phyloP scores from a whole-genome alignment of 345 rosid genomes.

The Ailanthus altissimus region DNA sequence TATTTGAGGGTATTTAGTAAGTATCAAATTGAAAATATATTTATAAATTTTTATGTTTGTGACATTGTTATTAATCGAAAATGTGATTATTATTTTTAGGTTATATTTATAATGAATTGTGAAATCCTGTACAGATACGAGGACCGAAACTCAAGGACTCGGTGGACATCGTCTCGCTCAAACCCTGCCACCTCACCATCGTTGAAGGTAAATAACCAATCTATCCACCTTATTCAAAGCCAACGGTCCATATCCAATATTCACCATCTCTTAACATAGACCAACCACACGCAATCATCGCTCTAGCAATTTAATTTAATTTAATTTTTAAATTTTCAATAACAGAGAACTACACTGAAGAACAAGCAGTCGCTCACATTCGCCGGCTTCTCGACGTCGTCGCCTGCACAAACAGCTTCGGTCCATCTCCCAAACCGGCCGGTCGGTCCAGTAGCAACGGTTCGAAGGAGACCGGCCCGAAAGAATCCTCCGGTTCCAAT shows the following conservation, averaged over 20 bases:
- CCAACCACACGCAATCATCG: not conserved
- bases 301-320: not conserved
- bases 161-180: slow-evolving; percentile 75
- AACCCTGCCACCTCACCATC: slow-evolving; percentile 84
- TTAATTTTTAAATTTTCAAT: not conserved
- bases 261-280: not conserved
- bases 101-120: not conserved
- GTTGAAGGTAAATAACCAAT: slow-evolving; percentile 46
- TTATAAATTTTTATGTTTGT: too few relatives aligned
- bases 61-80: too few relatives aligned
- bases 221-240: slow-evolving; percentile 3
- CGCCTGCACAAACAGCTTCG: slow-evolving; percentile 80
- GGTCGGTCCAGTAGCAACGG: slow-evolving; percentile 32
- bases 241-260: slow-evolving; percentile 16
- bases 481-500: slow-evolving; percentile 16
- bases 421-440: slow-evolving; percentile 49
- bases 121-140: slow-evolving; percentile 52
- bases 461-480: slow-evolving; percentile 29
- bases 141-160: slow-evolving; percentile 80
- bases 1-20: too few relatives aligned
- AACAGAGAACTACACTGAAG: slow-evolving; percentile 87
- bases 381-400: slow-evolving; percentile 90
- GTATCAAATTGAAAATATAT: too few relatives aligned
- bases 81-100: too few relatives aligned
- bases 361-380: slow-evolving; percentile 67